phyloP scores from a whole-genome alignment of 495 filamentous ascomycete species.

The Schizothecium vesticola region DNA sequence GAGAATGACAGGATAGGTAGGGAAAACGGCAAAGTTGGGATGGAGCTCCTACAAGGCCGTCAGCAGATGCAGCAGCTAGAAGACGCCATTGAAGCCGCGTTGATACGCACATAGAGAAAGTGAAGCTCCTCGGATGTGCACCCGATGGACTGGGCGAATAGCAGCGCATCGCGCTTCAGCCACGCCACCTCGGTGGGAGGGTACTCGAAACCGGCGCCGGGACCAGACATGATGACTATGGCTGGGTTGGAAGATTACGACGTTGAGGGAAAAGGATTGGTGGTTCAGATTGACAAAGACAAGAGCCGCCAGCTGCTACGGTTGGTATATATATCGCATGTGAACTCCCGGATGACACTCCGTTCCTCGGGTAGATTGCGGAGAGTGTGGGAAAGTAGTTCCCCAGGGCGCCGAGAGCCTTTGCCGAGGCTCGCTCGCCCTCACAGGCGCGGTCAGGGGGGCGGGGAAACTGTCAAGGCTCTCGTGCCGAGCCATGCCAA shows the following conservation, averaged over 20 bases:
- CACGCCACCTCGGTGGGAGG: slow-evolving; percentile 67
- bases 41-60: slow-evolving; percentile 60
- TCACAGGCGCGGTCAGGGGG: not conserved
- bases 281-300: not conserved
- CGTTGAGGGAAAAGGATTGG: not conserved
- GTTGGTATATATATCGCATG: not conserved
- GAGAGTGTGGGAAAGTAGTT: not conserved
- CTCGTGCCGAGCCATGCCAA: not conserved
- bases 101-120: slow-evolving; percentile 68
- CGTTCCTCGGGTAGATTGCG: not conserved
- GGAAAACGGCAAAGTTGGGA: slow-evolving; percentile 77
- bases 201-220: slow-evolving; percentile 76
- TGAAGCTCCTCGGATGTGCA: slow-evolving; percentile 80
- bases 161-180: slow-evolving; percentile 78
- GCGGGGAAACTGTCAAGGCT: not conserved
- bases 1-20: slow-evolving; percentile 79
- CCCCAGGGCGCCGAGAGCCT: not conserved
- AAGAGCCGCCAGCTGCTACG: not conserved
- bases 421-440: not conserved
- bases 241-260: not conserved
- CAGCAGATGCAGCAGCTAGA: slow-evolving; percentile 8
- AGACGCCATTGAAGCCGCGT: not conserved
- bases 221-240: slow-evolving; percentile 40
- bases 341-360: not conserved
- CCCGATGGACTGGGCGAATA: slow-evolving; percentile 86